These are phyloP conservation scores for Ustilago hordei DNA, from an alignment of 1,284 basidiomycete species.

Conservation along the genomic window DNA sequence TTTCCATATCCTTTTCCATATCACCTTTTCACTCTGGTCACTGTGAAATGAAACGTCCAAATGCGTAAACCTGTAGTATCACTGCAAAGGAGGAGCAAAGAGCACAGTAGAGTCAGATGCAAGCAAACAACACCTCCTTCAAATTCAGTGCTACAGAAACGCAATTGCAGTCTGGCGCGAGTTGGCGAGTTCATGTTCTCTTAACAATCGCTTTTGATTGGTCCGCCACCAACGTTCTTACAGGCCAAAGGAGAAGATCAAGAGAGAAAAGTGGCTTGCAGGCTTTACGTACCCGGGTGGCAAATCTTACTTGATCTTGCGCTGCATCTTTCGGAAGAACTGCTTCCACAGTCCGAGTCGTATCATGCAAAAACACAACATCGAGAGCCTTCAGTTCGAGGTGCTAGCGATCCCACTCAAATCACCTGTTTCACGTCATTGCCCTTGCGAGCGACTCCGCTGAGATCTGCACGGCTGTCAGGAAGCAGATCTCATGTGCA, in stretches of 20 bases:
- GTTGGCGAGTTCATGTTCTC: neutral
- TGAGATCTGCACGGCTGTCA: neutral
- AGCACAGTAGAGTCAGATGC: slow-evolving; percentile 1
- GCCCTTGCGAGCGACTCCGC: neutral
- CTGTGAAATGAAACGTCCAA: neutral
- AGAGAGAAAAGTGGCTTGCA: neutral
- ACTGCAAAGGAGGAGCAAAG: neutral
- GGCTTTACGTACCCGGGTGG: neutral
- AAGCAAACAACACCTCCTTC: neutral
- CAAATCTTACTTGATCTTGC: neutral
- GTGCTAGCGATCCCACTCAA: neutral
- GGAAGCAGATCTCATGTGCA: neutral
- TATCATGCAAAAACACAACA: neutral
- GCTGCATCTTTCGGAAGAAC: neutral
- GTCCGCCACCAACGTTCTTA: neutral
- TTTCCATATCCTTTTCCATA: neutral
- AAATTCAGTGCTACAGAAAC: neutral
- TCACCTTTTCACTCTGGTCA: neutral
- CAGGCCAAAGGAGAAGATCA: neutral
- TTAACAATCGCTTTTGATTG: neutral
- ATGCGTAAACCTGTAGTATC: neutral
- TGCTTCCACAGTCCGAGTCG: neutral
- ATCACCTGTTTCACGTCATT: neutral
- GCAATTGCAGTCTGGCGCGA: slow-evolving; percentile 1
- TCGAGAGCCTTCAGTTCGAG: neutral